Evolutionary conservation across 1,284 basidiomycete species (phyloP).

Genomic region (Melampsora larici-populina): DNA sequence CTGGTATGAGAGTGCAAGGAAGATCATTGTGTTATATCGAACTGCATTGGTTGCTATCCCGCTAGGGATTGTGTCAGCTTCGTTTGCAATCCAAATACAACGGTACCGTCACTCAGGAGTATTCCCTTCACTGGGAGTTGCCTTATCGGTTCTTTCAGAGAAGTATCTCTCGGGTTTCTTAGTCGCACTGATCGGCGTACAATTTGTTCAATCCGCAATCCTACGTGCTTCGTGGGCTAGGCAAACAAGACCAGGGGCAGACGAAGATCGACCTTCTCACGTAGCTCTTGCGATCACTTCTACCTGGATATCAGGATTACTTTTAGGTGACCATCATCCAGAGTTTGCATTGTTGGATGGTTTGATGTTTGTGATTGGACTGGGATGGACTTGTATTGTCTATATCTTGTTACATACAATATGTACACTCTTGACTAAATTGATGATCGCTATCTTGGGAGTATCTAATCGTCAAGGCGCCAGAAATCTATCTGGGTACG

Average conservation of each 20-base stretch:
- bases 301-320: background rate
- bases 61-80: slow-evolving; percentile 63
- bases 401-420: background rate
- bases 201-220: slow-evolving; percentile 6
- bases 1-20: slow-evolving; percentile 66
- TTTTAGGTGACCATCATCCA: background rate
- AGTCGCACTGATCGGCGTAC: background rate
- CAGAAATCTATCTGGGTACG: background rate
- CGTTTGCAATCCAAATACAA: slow-evolving; percentile 52
- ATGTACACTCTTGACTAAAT: background rate
- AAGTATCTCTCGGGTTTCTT: background rate
- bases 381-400: slow-evolving; percentile 11
- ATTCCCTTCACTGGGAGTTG: slow-evolving; percentile 12
- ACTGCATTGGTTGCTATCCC: slow-evolving; percentile 68
- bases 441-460: slow-evolving; percentile 1
- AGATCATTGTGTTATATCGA: slow-evolving; percentile 69
- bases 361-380: slow-evolving; percentile 10
- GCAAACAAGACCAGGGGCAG: background rate
- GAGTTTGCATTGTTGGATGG: slow-evolving; percentile 20
- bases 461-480: background rate
- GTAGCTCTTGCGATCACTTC: background rate
- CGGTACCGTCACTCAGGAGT: background rate
- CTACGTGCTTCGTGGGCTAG: background rate
- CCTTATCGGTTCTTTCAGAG: background rate
- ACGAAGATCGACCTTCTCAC: background rate